Evolutionary conservation across 2,329 filamentous ascomycete genomes (phyloP).

Genomic region (Myriosclerotinia scirpicola): DNA sequence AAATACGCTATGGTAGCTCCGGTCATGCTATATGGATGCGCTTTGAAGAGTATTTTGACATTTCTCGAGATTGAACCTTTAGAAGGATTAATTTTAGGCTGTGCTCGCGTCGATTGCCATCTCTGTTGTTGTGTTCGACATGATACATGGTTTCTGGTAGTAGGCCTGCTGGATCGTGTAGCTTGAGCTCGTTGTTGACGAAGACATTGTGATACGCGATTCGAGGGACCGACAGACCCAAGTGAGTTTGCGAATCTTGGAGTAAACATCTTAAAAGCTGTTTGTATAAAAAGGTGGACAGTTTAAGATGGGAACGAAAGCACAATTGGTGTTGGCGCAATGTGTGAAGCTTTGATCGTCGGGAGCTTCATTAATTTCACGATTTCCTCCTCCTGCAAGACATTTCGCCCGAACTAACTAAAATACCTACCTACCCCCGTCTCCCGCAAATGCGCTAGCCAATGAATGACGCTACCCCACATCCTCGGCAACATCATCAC

Average conservation of each 20-base stretch:
- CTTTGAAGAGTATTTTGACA: slow-evolving; percentile 34
- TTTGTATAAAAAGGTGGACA: neutral
- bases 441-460: slow-evolving; percentile 14
- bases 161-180: slow-evolving; percentile 20
- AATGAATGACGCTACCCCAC: slow-evolving; percentile 23
- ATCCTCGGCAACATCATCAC: slow-evolving; percentile 7
- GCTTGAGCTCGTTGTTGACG: slow-evolving; percentile 33
- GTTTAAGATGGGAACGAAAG: neutral
- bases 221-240: slow-evolving; percentile 28
- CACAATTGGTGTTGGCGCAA: slow-evolving; percentile 8
- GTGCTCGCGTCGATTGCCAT: slow-evolving; percentile 32
- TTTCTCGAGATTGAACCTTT: slow-evolving; percentile 19
- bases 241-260: slow-evolving; percentile 31
- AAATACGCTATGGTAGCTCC: slow-evolving; percentile 35
- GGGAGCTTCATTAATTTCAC: neutral
- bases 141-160: slow-evolving; percentile 3
- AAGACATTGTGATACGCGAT: slow-evolving; percentile 34
- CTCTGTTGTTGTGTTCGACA: slow-evolving; percentile 32
- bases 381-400: slow-evolving; percentile 16
- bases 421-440: neutral
- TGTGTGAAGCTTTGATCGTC: slow-evolving; percentile 8
- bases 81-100: neutral
- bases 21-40: slow-evolving; percentile 38
- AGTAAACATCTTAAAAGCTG: slow-evolving; percentile 33
- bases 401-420: slow-evolving; percentile 10